A percentile compares a stretch with the other conserved stretches of the same genome.
Evolutionary conservation across 192 early-diverging fungal species (phyloP).

Genomic region (Lobosporangium transversale): DNA sequence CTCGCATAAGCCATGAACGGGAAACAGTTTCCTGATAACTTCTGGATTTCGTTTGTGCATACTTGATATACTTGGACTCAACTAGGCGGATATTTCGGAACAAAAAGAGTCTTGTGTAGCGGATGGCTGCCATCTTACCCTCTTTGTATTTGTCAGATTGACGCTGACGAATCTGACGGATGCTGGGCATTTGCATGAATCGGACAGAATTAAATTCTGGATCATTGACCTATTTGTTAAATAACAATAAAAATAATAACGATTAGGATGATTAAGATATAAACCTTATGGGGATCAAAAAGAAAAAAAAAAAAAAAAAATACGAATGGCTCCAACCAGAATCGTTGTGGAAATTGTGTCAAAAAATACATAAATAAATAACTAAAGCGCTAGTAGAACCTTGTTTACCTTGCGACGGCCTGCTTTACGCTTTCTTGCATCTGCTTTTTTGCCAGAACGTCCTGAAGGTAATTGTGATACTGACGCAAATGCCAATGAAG

Average conservation of each 20-base stretch:
- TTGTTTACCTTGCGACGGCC: constrained; percentile 25
- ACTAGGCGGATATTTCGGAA: constrained; percentile 46
- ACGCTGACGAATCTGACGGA: constrained; percentile 37
- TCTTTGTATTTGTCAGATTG: constrained; percentile 48
- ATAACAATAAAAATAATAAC: neutral
- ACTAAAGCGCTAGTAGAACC: too few relatives aligned
- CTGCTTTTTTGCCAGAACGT: constrained; percentile 22
- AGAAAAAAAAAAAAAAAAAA: neutral
- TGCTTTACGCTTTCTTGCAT: constrained; percentile 31
- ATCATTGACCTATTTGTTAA: constrained; percentile 14
- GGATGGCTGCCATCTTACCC: constrained; percentile 38
- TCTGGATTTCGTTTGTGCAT: constrained; percentile 46
- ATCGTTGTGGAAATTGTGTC: too few relatives aligned
- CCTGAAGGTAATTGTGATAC: neutral
- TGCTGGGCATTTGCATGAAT: constrained; percentile 26
- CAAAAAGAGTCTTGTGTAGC: constrained; percentile 33
- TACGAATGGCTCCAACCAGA: neutral
- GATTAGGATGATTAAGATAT: neutral
- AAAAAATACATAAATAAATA: too few relatives aligned
- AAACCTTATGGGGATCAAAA: neutral
- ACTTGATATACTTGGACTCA: constrained; percentile 49
- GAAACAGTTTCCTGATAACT: constrained; percentile 38
- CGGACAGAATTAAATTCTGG: constrained; percentile 18
- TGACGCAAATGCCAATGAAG: neutral
- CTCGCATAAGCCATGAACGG: constrained; percentile 19